Percentiles rank a stretch among this genome's conserved stretches.
phyloP scores from a whole-genome alignment of 2,329 filamentous ascomycete genomes.

The Fusarium nematophilum region DNA sequence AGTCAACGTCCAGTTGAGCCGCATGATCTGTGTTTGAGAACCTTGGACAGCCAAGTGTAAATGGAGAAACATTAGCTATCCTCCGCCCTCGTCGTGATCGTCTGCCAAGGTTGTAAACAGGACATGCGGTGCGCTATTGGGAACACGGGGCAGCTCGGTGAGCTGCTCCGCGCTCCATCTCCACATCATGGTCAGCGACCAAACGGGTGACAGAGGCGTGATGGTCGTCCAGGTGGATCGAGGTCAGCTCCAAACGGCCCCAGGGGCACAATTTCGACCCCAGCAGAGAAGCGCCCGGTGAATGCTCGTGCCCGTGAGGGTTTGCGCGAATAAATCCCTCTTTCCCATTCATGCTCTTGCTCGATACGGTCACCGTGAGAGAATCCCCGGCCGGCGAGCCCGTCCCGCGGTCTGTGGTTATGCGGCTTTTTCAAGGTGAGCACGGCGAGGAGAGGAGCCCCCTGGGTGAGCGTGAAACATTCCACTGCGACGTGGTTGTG shows the following conservation, averaged over 20 bases:
- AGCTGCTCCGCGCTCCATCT: not conserved
- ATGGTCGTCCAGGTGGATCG: constrained; percentile 2
- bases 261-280: constrained; percentile 2
- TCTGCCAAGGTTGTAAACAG: no score
- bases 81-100: no score
- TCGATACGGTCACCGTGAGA: constrained; percentile 9
- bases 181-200: constrained; percentile 4
- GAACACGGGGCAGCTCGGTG: not conserved
- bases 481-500: constrained; percentile 34
- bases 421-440: constrained; percentile 37
- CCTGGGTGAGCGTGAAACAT: constrained; percentile 34
- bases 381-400: no score
- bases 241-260: not conserved
- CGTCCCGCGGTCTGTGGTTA: constrained; percentile 19
- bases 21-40: no score
- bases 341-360: no score
- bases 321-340: constrained; percentile 37
- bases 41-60: no score
- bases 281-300: not conserved
- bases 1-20: no score
- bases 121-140: not conserved
- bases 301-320: no score
- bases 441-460: constrained; percentile 25
- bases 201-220: constrained; percentile 2
- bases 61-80: no score